These are phyloP conservation scores for Geotrichum europaeum DNA, from an alignment of 1,139 yeast genomes.

Conservation along the genomic window DNA sequence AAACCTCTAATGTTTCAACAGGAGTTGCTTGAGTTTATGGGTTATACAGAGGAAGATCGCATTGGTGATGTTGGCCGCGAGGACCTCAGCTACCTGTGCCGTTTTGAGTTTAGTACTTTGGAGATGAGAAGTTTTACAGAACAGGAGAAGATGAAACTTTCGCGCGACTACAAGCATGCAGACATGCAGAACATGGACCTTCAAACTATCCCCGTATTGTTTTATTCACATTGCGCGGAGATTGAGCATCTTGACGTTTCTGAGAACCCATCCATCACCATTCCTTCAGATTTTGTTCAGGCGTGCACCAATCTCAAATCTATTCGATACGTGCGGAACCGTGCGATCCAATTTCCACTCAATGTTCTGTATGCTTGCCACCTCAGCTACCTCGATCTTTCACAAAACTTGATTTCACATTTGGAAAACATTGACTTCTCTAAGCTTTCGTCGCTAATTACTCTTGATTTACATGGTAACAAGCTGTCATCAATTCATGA, in stretches of 20 bases:
- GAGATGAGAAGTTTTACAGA: constrained; percentile 46
- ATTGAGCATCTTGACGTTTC: constrained; percentile 80
- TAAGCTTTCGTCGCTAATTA: constrained; percentile 27
- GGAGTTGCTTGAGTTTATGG: constrained; percentile 67
- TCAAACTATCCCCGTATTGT: constrained; percentile 77
- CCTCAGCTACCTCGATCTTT: constrained; percentile 62
- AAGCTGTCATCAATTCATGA: constrained; percentile 62
- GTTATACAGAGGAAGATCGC: constrained; percentile 71
- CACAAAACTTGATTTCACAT: constrained; percentile 33
- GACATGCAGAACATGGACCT: constrained; percentile 68
- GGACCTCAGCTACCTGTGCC: constrained; percentile 79
- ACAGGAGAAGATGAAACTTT: constrained; percentile 57
- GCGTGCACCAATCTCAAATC: constrained; percentile 66
- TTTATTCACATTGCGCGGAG: constrained; percentile 76
- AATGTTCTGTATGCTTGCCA: constrained; percentile 65
- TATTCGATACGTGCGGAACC: constrained; percentile 64
- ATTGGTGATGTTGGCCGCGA: constrained; percentile 78
- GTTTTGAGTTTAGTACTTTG: constrained; percentile 58
- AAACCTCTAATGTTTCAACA: constrained; percentile 75
- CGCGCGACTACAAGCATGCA: constrained; percentile 67
- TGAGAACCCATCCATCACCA: constrained; percentile 75
- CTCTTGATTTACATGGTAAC: constrained; percentile 55
- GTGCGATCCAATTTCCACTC: constrained; percentile 67
- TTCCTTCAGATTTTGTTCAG: constrained; percentile 83
- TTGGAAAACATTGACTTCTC: constrained; percentile 31